Base-by-base conservation (phyloP, 352 stramenopile genomes). In the Phytophthora macrochlamydospora region DNA sequence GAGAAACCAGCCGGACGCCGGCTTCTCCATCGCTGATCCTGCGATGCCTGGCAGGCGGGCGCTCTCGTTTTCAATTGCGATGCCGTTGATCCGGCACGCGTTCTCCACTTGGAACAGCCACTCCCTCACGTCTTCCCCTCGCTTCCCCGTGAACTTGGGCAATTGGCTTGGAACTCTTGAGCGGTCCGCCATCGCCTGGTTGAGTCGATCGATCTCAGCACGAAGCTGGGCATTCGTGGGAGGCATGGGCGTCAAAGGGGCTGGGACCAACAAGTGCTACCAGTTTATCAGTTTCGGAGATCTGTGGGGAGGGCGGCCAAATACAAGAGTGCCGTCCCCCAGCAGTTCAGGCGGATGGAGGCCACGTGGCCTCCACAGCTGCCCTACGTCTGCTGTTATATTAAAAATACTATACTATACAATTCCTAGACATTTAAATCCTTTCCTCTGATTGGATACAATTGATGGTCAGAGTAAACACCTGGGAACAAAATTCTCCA, bases 401-500 rank as follows among this genome's bases (percentile, higher is more conserved):
- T 24, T 24, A 24, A 24, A 24, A 24, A 24, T 24, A 24, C 18
- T 24, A 24, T 24, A 24, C 18, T 24, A 24, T 24, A 24, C 18
- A 24, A 24, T 24, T 24, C 18, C 18, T 24, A 24, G 18, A 24
- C 18, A 24, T 24, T 24, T 24, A 24, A 24, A 24, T 24, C 18
- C 18, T 24, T 24, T 24, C 18, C 18, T 24, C 18, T 24, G 18
- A 24, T 24, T 24, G 18, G 18, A 24, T 24, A 24, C 18, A 24
- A n/a, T n/a, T n/a, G 38, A 67, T 51, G 3, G 56, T 13, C 1
- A 59, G 38, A 14, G 55, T 64, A 28, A 59, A 7, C 29, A 59
- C 52, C 35, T 72, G 65, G 13, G 59, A 37, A 7, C 55, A 54
- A 65, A 37, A 68, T 56, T 1, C 58, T 43, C n/a, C 29, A 48